Evolutionary conservation across 176 grass and related monocot genomes (phyloP).

Genomic region (Cocos nucifera): DNA sequence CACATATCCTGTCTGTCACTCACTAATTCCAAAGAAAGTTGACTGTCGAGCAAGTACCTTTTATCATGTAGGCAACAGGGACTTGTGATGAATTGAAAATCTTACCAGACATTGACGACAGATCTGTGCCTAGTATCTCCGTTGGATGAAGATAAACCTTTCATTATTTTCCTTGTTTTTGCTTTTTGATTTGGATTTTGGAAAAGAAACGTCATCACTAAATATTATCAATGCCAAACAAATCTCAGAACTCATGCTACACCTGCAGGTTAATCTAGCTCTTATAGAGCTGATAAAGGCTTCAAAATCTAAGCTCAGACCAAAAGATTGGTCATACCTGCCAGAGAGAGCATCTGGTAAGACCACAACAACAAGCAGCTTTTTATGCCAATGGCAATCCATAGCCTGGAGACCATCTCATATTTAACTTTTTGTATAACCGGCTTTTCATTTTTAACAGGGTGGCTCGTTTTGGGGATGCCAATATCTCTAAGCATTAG

Average conservation of each 20-base stretch:
- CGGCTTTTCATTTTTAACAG: constrained; percentile 18
- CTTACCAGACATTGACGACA: too few relatives aligned
- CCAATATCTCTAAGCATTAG: constrained; percentile 32
- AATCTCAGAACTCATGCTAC: constrained; percentile 6
- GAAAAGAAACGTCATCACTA: not conserved
- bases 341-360: constrained; percentile 61
- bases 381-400: not conserved
- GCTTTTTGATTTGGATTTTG: too few relatives aligned
- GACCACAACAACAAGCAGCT: constrained; percentile 4
- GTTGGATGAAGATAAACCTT: too few relatives aligned
- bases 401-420: not conserved
- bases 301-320: constrained; percentile 39
- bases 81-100: too few relatives aligned
- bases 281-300: constrained; percentile 79
- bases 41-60: too few relatives aligned
- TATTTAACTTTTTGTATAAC: constrained; percentile 19
- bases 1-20: too few relatives aligned
- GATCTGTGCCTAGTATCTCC: too few relatives aligned
- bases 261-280: constrained; percentile 62
- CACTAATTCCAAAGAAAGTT: too few relatives aligned
- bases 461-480: constrained; percentile 38
- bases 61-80: too few relatives aligned
- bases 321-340: constrained; percentile 60
- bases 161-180: too few relatives aligned
- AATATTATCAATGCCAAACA: not conserved